phyloP scores from a whole-genome alignment of 345 rosid genomes.

The Stellera chamaejasme region DNA sequence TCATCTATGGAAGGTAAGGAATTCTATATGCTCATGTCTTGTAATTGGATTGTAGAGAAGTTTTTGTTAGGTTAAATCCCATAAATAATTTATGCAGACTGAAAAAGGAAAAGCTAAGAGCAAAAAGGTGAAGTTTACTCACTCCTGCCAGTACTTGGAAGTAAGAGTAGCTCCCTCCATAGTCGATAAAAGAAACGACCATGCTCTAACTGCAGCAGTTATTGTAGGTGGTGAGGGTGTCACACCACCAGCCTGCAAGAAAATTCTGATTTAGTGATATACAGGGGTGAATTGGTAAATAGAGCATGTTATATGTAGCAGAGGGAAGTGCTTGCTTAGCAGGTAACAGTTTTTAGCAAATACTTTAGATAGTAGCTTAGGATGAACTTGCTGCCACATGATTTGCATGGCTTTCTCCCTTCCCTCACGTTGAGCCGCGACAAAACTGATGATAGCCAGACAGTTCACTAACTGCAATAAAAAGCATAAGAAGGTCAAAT shows the following conservation, averaged over 20 bases:
- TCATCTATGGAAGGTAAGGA: not conserved
- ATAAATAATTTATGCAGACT: not conserved
- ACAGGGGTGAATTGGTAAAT: not conserved
- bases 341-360: constrained; percentile 8
- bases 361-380: constrained; percentile 82
- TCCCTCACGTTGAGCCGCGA: constrained; percentile 61
- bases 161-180: constrained; percentile 37
- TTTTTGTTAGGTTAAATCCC: too few relatives aligned
- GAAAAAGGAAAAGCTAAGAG: not conserved
- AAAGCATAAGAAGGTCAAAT: not conserved
- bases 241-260: constrained; percentile 51
- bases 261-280: not conserved
- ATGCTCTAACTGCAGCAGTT: constrained; percentile 62
- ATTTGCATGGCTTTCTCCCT: constrained; percentile 79
- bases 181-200: constrained; percentile 79
- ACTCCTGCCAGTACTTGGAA: constrained; percentile 84
- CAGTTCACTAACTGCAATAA: constrained; percentile 61
- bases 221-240: constrained; percentile 43
- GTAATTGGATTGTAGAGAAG: not conserved
- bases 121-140: constrained; percentile 16
- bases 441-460: constrained; percentile 75
- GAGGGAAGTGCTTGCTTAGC: not conserved
- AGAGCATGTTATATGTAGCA: not conserved
- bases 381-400: constrained; percentile 87
- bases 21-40: not conserved